Conservation (phyloP, 2,329 filamentous ascomycete species). For the Exophiala bonariae region DNA sequence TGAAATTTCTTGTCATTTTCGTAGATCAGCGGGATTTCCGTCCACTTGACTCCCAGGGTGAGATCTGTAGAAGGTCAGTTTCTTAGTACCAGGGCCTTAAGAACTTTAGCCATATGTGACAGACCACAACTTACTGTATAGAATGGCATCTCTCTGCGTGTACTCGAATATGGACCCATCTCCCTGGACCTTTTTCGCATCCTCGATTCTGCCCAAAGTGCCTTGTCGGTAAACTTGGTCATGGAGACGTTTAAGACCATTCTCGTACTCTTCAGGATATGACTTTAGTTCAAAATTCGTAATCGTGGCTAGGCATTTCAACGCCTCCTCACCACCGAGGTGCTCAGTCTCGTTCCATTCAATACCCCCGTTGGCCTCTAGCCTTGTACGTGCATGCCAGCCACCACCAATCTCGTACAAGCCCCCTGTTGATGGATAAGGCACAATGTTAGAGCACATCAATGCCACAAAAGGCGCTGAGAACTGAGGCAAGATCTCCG, state of each 20-base stretch:
- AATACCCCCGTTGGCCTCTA: background rate
- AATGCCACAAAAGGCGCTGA: conserved; percentile 89
- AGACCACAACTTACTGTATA: conserved; percentile 90
- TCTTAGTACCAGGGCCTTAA: no score
- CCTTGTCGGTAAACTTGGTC: conserved; percentile 47
- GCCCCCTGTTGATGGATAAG: conserved; percentile 80
- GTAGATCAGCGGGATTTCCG: conserved; percentile 76
- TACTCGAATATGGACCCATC: conserved; percentile 77
- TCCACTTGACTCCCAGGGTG: conserved; percentile 86
- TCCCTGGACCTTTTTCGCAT: conserved; percentile 68
- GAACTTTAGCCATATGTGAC: no score
- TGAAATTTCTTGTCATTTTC: conserved; percentile 91
- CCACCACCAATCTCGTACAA: conserved; percentile 94
- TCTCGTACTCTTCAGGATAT: conserved; percentile 19
- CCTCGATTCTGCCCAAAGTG: conserved; percentile 71
- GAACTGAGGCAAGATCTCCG: conserved; percentile 93
- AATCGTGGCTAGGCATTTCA: no score
- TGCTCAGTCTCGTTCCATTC: conserved; percentile 33
- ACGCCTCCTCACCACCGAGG: conserved; percentile 1
- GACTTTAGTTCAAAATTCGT: conserved; percentile 44
- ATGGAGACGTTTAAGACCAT: conserved; percentile 36
- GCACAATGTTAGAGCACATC: conserved; percentile 80
- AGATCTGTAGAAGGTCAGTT: conserved; percentile 59
- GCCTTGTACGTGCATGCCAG: conserved; percentile 79
- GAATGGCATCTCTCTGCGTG: conserved; percentile 80